phyloP scores from a whole-genome alignment of 352 stramenopile genomes.

The Globisporangium barbulae region DNA sequence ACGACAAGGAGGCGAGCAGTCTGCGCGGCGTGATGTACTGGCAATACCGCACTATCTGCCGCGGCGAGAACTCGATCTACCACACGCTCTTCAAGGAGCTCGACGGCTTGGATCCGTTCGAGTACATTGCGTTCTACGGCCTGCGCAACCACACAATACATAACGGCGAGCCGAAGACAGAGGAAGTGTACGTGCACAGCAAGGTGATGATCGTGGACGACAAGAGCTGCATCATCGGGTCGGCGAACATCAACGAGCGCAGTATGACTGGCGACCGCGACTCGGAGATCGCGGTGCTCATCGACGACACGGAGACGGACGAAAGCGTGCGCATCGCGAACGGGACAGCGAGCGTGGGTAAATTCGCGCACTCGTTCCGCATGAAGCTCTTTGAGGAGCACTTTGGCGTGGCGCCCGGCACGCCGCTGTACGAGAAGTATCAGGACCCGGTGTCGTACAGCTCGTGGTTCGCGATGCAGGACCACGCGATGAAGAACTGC shows the following conservation, averaged over 20 bases:
- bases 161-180: constrained; percentile 43
- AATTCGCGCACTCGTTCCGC: constrained; percentile 82
- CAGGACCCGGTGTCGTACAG: constrained; percentile 54
- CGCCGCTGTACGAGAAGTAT: constrained; percentile 53
- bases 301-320: constrained; percentile 80
- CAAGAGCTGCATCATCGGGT: constrained; percentile 73
- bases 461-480: constrained; percentile 81
- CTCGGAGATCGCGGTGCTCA: constrained; percentile 82
- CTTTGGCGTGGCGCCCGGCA: constrained; percentile 57
- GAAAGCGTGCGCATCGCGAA: constrained; percentile 43
- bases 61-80: constrained; percentile 81
- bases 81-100: constrained; percentile 73
- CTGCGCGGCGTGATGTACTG: constrained; percentile 85
- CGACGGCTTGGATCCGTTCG: constrained; percentile 65
- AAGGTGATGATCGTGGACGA: constrained; percentile 92
- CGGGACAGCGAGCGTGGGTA: constrained; percentile 53
- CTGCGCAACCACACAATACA: constrained; percentile 56
- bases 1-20: constrained; percentile 80
- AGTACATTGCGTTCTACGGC: constrained; percentile 87
- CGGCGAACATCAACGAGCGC: constrained; percentile 86
- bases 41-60: constrained; percentile 86
- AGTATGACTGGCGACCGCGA: constrained; percentile 86
- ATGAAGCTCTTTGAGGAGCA: constrained; percentile 88
- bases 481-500: constrained; percentile 80
- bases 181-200: constrained; percentile 88